phyloP scores from a whole-genome alignment of 2,329 filamentous ascomycete genomes.

The Trichoderma brevicompactum region DNA sequence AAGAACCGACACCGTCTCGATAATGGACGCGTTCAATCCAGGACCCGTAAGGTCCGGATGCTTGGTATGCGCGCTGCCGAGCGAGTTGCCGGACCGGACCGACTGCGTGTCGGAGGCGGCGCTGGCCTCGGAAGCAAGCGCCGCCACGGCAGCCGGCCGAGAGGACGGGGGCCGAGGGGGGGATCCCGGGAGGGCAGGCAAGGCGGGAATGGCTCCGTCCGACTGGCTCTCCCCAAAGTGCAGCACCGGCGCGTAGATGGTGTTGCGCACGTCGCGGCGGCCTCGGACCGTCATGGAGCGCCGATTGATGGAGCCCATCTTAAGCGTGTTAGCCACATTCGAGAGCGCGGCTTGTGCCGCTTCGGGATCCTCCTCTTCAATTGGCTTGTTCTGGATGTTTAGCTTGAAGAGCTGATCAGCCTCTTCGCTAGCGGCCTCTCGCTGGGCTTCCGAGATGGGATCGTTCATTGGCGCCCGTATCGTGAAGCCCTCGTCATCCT shows the following conservation, averaged over 20 bases:
- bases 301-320: slow-evolving; percentile 63
- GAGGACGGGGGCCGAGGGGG: slow-evolving; percentile 31
- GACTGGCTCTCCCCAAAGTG: slow-evolving; percentile 43
- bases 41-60: slow-evolving; percentile 81
- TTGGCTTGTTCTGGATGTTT: slow-evolving; percentile 77
- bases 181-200: slow-evolving; percentile 32
- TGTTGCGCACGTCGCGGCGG: slow-evolving; percentile 88
- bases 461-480: slow-evolving; percentile 68
- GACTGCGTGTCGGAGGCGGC: slow-evolving; percentile 83
- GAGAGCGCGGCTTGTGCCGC: slow-evolving; percentile 74
- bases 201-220: slow-evolving; percentile 39
- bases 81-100: slow-evolving; percentile 83
- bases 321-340: slow-evolving; percentile 74
- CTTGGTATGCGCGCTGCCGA: slow-evolving; percentile 70
- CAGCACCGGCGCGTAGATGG: slow-evolving; percentile 72
- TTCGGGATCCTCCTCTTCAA: slow-evolving; percentile 76
- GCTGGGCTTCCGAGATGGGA: slow-evolving; percentile 73
- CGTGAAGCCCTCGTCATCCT: slow-evolving; percentile 76
- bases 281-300: slow-evolving; percentile 80
- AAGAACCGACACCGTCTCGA: slow-evolving; percentile 86
- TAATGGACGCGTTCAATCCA: slow-evolving; percentile 84
- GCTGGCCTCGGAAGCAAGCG: slow-evolving; percentile 67
- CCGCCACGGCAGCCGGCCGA: slow-evolving; percentile 55
- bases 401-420: slow-evolving; percentile 74
- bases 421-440: slow-evolving; percentile 62